phyloP scores from a whole-genome alignment of 2,329 filamentous ascomycete genomes.

The Pezicula carpinea region DNA sequence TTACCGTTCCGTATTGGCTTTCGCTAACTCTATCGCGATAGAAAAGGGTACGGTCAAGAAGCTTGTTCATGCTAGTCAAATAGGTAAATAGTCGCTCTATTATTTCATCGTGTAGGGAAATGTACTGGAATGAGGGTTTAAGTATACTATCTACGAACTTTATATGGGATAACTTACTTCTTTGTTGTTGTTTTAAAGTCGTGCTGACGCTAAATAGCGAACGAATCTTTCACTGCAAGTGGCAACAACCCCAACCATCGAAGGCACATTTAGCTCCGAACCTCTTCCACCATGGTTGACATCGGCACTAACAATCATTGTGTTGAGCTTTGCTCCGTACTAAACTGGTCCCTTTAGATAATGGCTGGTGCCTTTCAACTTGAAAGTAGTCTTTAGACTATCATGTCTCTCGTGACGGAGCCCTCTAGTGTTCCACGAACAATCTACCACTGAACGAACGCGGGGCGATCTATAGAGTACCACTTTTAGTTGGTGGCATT shows the following conservation, averaged over 20 bases:
- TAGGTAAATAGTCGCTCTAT: slow-evolving; percentile 9
- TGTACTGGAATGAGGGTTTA: slow-evolving; percentile 3
- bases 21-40: slow-evolving; percentile 34
- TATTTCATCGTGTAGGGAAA: slow-evolving; percentile 5
- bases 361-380: slow-evolving; percentile 69
- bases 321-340: slow-evolving; percentile 36
- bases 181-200: too few relatives aligned
- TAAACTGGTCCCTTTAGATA: slow-evolving; percentile 35
- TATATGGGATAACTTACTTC: background rate
- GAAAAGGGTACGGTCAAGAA: slow-evolving; percentile 20
- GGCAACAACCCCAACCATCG: slow-evolving; percentile 6
- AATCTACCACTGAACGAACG: too few relatives aligned
- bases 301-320: slow-evolving; percentile 82
- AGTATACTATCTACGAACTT: background rate
- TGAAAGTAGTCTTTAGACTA: slow-evolving; percentile 66
- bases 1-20: slow-evolving; percentile 26
- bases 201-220: too few relatives aligned
- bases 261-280: background rate
- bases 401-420: too few relatives aligned
- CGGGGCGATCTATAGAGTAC: too few relatives aligned
- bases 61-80: slow-evolving; percentile 42
- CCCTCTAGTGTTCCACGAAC: too few relatives aligned
- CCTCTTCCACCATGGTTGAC: slow-evolving; percentile 68
- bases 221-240: background rate
- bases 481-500: too few relatives aligned